Evolutionary conservation across 306 rosid species (phyloP), one percentile per base, ranked within the genome.

Genomic region (Dryas alaskensis): DNA sequence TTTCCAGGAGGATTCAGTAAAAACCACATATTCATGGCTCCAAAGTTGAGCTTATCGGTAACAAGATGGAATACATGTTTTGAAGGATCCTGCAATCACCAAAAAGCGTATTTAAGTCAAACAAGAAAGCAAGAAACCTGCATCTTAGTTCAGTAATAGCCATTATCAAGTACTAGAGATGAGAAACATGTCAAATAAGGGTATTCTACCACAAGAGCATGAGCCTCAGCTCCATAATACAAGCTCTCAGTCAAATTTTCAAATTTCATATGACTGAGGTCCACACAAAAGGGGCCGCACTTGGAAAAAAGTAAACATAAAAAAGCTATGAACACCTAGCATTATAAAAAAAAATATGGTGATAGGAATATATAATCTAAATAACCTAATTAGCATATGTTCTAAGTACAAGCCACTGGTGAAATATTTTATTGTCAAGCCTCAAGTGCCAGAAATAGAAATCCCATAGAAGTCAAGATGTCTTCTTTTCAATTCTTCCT

Each of bases 21-120:
- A 87, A 95, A 95, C 99, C 99, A 95, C 98, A 95, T 90, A 73
- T 80, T 95, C 96, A 95, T 88, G 78, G 99, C 99, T 79, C 96
- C 99, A 86, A 88, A 87, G 76, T 95, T 92, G 68, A 95, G 96
- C 82, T 90, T 90, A 82, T 92, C 97, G 16, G 98, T 88, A 74
- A 95, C 99, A 53, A 92, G 84, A 79, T 95, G 99, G 75, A 95
- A 90, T 80, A 92, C 99, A 76, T 95, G 97, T 77, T 88, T 92
- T 25, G 96, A 92, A 60, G 96, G 86, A 85, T 95, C 99, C 98
- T 95, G 86, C 84, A 79, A 78, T 43, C 71, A 81, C 71, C 79
- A 78, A 69, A 72, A 57, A 81, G 45, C 82, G 67, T 27, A 42
- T 51, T 47, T 3, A 63, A 66, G 74, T 76, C 54, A 65, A 73